Evolutionary conservation across 1,284 basidiomycete species (phyloP), one percentile per base, ranked within the genome.

Genomic region (Schizophyllum amplum): DNA sequence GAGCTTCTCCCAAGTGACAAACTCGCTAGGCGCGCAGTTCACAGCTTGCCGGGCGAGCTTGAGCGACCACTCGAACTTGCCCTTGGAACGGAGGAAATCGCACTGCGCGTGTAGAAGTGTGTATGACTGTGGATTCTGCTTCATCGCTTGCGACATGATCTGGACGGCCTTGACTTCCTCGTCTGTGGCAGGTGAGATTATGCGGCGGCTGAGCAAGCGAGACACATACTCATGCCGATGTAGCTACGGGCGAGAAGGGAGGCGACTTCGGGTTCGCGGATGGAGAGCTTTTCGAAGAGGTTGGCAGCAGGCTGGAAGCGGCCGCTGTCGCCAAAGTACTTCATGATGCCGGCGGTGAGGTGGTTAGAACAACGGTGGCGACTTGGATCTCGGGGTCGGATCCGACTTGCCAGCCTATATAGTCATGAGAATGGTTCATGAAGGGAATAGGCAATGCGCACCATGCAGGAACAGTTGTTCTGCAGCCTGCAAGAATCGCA

Each of bases 371-470:
- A n/a, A 95, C 82, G 0, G 95, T 98, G 0, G 96, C 96, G 21
- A 99, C 96, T 69, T 99, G 97, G 33, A 98, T 95, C 72, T 99
- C 97, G 0, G 96, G 96, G 64, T 98, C 96, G 0, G 94, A 98
- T 2, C 96, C 96, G 1, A 98, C 89, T 70, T 98, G 95, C 97
- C 96, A 99, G 25, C 96, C 93, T 92, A 56, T 2, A 52, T 6
- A n/a, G 53, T 4, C 21, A 22, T 21, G 33, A 59, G 27, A 55
- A 42, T 7, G 26, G 51, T 49, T 53, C 26, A 23, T 9, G 26
- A 21, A 21, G 24, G 20, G 47, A 17, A 23, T 15, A 17, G 21
- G 24, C 53, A 42, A 22, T 24, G 58, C 75, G 9, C 54, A 89
- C 92, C 95, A 71, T 97, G 94, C 69, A 86, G 76, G 69, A 99